Conservation (phyloP, 768 basidiomycete genomes). For the Dioszegia hungarica region DNA sequence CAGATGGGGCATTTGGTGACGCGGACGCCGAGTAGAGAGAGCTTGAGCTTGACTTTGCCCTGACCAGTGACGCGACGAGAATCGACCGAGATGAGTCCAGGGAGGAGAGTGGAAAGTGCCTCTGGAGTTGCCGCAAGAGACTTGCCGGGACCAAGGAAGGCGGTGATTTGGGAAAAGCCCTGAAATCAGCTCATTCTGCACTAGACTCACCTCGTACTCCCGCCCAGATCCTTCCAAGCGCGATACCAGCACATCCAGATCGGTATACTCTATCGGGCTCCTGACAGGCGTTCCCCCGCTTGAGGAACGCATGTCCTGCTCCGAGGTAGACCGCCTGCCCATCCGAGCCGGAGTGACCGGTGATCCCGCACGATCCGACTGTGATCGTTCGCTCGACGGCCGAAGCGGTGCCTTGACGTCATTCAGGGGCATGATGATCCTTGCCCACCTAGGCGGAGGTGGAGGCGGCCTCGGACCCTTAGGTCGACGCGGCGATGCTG, state of each 20-base stretch:
- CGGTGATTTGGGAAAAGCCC: slow-evolving; percentile 61
- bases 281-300: neutral
- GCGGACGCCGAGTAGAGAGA: slow-evolving; percentile 59
- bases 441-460: slow-evolving; percentile 12
- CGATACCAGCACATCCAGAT: slow-evolving; percentile 62
- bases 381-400: slow-evolving; percentile 17
- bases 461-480: slow-evolving; percentile 36
- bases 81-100: slow-evolving; percentile 55
- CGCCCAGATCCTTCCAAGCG: slow-evolving; percentile 57
- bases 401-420: neutral
- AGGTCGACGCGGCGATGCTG: slow-evolving; percentile 7
- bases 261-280: slow-evolving; percentile 53
- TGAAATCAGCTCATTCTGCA: slow-evolving; percentile 38
- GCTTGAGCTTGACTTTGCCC: slow-evolving; percentile 68
- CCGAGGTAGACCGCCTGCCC: slow-evolving; percentile 2
- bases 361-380: slow-evolving; percentile 9
- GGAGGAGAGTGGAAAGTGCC: slow-evolving; percentile 37
- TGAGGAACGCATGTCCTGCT: slow-evolving; percentile 1
- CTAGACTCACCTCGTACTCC: slow-evolving; percentile 59
- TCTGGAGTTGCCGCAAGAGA: slow-evolving; percentile 33
- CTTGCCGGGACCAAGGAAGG: slow-evolving; percentile 60
- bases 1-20: slow-evolving; percentile 73
- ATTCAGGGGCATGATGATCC: neutral
- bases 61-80: slow-evolving; percentile 60
- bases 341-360: neutral